Base-by-base conservation (phyloP, 139 green algal species). In the Eudorina sp. region DNA sequence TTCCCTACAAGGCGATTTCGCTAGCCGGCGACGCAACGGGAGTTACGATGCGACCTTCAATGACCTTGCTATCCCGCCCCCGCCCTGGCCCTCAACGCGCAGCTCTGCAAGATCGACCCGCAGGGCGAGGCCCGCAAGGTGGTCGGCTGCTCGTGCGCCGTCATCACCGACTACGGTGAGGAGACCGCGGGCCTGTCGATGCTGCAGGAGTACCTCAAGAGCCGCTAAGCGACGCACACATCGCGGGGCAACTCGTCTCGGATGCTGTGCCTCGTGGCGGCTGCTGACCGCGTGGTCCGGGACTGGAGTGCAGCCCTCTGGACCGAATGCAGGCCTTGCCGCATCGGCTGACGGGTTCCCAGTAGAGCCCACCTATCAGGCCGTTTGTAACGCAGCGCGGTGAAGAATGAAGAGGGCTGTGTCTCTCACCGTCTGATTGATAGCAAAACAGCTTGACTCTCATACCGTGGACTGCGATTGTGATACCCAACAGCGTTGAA, bases 21-120 rank as follows among this genome's bases (percentile, higher is more conserved):
- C n/a, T n/a, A n/a, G n/a, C n/a, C n/a, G n/a, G n/a, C n/a, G n/a
- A n/a, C n/a, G n/a, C n/a, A n/a, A n/a, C n/a, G n/a, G n/a, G n/a
- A n/a, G n/a, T n/a, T n/a, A n/a, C n/a, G n/a, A n/a, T n/a, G n/a
- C n/a, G n/a, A n/a, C n/a, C n/a, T n/a, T n/a, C n/a, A n/a, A n/a
- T n/a, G n/a, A n/a, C n/a, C n/a, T n/a, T n/a, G n/a, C n/a, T n/a
- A n/a, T n/a, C n/a, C n/a, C n/a, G n/a, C n/a, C n/a, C n/a, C n/a
- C n/a, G n/a, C n/a, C n/a, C n/a, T n/a, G n/a, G n/a, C n/a, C n/a
- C n/a, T n/a, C n/a, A n/a, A n/a, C 34, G 1, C 80, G 72, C 86
- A 95, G 90, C 95, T 99, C 38, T 99, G 98, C 98, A 99, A 99
- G 95, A 97, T 99, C 64, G 98, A 99, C 91, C 91, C 92, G 53